These are phyloP conservation scores for Verticillium isaacii DNA, from an alignment of 2,329 filamentous ascomycete genomes.

Conservation along the genomic window DNA sequence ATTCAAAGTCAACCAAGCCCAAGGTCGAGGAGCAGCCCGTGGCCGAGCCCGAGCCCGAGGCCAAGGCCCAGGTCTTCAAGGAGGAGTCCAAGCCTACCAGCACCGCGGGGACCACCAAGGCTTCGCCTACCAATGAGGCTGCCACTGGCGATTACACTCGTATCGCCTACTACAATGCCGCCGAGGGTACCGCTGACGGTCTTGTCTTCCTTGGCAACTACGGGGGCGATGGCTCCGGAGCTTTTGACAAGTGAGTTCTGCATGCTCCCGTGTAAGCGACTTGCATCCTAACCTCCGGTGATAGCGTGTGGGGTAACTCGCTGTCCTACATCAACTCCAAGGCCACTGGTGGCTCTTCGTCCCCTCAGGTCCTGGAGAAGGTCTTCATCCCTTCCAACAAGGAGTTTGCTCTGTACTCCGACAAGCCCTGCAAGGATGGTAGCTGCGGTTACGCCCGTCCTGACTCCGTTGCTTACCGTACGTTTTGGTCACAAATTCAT, in stretches of 20 bases:
- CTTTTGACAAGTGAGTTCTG: slow-evolving; percentile 36
- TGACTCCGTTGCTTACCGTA: slow-evolving; percentile 40
- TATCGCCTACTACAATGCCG: slow-evolving; percentile 39
- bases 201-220: slow-evolving; percentile 45
- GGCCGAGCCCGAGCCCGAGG: slow-evolving; percentile 1
- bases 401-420: slow-evolving; percentile 42
- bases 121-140: slow-evolving; percentile 1
- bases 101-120: slow-evolving; percentile 5
- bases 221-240: slow-evolving; percentile 37
- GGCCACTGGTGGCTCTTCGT: slow-evolving; percentile 30
- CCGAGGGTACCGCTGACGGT: slow-evolving; percentile 32
- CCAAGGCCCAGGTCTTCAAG: slow-evolving; percentile 9
- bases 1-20: slow-evolving; percentile 3
- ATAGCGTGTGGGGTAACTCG: slow-evolving; percentile 38
- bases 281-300: neutral
- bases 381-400: slow-evolving; percentile 33
- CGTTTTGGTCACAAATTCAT: slow-evolving; percentile 7
- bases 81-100: slow-evolving; percentile 6
- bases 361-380: slow-evolving; percentile 34
- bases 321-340: slow-evolving; percentile 40
- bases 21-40: slow-evolving; percentile 6
- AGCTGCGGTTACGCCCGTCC: slow-evolving; percentile 40
- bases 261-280: neutral
- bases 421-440: slow-evolving; percentile 31
- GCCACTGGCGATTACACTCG: slow-evolving; percentile 31